phyloP scores from a whole-genome alignment of 164 flowering plant species.

The Magnolia changhungtana region DNA sequence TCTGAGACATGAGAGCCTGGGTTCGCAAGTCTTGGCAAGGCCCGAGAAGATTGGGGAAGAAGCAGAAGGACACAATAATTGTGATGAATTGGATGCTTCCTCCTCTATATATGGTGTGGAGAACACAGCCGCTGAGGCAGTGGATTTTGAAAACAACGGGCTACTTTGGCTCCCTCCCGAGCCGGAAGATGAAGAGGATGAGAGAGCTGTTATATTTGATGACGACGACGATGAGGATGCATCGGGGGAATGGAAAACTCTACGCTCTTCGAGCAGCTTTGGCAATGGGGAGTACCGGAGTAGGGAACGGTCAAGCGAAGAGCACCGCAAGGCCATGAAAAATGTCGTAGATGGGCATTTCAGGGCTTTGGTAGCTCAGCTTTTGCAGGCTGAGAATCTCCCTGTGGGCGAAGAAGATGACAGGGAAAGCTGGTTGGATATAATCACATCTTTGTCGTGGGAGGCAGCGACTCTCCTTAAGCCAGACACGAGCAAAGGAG shows the following conservation, averaged over 20 bases:
- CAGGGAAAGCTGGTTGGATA: slow-evolving; percentile 83
- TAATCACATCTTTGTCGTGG: slow-evolving; percentile 87
- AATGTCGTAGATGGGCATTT: slow-evolving; percentile 95
- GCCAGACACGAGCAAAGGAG: slow-evolving; percentile 91
- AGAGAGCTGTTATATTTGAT: slow-evolving; percentile 57
- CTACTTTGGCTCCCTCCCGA: slow-evolving; percentile 96
- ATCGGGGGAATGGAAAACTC: slow-evolving; percentile 78
- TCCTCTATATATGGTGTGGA: slow-evolving; percentile 50
- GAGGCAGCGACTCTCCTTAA: slow-evolving; percentile 92
- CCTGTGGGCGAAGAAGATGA: slow-evolving; percentile 55
- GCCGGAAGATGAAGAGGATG: slow-evolving; percentile 94
- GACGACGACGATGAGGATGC: slow-evolving; percentile 77
- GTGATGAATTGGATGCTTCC: slow-evolving; percentile 38
- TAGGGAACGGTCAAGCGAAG: slow-evolving; percentile 73
- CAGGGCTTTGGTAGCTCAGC: slow-evolving; percentile 90
- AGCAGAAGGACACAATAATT: slow-evolving; percentile 34
- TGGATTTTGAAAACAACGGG: slow-evolving; percentile 94
- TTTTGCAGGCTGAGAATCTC: slow-evolving; percentile 87
- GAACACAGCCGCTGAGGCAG: slow-evolving; percentile 58
- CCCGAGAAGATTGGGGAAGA: slow-evolving; percentile 27
- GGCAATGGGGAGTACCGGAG: slow-evolving; percentile 75
- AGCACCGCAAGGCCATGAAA: slow-evolving; percentile 80
- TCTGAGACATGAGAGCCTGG: slow-evolving; percentile 24
- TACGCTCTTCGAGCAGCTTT: slow-evolving; percentile 66
- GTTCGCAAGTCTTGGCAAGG: slow-evolving; percentile 24